phyloP scores from a whole-genome alignment of 2,329 filamentous ascomycete genomes.

The Chrysosporium queenslandicum region DNA sequence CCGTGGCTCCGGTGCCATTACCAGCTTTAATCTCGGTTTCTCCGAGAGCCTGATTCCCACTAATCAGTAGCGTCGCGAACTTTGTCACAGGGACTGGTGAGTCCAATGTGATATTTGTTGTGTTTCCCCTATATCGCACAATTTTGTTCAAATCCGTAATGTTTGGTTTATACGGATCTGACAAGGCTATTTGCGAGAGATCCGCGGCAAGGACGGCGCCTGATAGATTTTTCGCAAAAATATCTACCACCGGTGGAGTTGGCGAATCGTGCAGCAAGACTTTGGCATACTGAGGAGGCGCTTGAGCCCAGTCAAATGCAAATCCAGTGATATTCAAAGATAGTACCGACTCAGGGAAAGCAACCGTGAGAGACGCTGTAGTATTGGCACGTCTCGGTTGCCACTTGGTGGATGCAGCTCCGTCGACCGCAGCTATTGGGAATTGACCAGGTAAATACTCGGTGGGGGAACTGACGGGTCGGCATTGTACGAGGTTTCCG shows the following conservation, averaged over 20 bases:
- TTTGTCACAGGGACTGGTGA: slow-evolving; percentile 27
- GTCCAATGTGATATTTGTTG: slow-evolving; percentile 33
- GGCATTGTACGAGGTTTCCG: slow-evolving; percentile 57
- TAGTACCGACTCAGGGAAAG: slow-evolving; percentile 36
- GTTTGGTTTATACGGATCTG: slow-evolving; percentile 30
- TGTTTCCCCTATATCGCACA: slow-evolving; percentile 32
- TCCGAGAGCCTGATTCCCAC: slow-evolving; percentile 34
- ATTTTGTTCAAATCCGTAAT: slow-evolving; percentile 28
- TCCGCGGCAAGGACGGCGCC: slow-evolving; percentile 21
- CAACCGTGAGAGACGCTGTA: slow-evolving; percentile 48
- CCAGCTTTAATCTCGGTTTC: slow-evolving; percentile 24
- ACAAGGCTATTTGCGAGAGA: slow-evolving; percentile 28
- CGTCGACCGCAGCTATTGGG: slow-evolving; percentile 56
- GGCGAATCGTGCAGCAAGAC: slow-evolving; percentile 48
- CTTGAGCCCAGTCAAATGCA: slow-evolving; percentile 51
- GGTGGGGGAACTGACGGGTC: slow-evolving; percentile 41
- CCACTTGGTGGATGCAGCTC: slow-evolving; percentile 57
- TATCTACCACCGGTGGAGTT: slow-evolving; percentile 18
- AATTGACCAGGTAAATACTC: slow-evolving; percentile 55
- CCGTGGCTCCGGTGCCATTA: slow-evolving; percentile 37
- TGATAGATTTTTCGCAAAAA: slow-evolving; percentile 9
- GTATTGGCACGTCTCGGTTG: slow-evolving; percentile 46
- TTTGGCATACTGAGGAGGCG: slow-evolving; percentile 45
- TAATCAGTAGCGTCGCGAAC: slow-evolving; percentile 38
- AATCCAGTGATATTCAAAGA: slow-evolving; percentile 35